Conservation (phyloP, 768 basidiomycete genomes). For the Crucibulum laeve region DNA sequence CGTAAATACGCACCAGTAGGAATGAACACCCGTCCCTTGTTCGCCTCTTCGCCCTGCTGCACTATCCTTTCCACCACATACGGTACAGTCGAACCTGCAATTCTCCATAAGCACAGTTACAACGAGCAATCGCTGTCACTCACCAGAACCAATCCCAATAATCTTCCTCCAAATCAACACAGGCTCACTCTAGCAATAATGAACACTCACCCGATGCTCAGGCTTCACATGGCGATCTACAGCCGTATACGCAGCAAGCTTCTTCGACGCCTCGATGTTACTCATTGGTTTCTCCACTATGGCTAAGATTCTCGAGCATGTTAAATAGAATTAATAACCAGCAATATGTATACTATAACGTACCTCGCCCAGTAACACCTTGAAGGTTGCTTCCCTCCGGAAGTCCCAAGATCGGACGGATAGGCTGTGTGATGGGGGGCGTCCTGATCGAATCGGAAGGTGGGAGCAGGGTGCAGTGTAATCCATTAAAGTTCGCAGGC, state of each 20-base stretch:
- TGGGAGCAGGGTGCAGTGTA: background rate
- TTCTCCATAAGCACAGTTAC: constrained; percentile 6
- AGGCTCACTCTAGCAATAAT: constrained; percentile 1
- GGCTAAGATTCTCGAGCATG: constrained; percentile 9
- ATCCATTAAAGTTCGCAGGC: background rate
- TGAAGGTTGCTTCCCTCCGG: background rate
- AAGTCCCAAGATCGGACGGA: background rate
- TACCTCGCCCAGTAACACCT: background rate
- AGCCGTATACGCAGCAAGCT: constrained; percentile 88
- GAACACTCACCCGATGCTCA: constrained; percentile 68
- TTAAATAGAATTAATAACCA: background rate
- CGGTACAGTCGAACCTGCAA: constrained; percentile 82
- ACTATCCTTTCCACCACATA: constrained; percentile 96
- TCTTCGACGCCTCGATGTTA: constrained; percentile 77
- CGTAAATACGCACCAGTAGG: constrained; percentile 62
- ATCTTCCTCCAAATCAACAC: constrained; percentile 38
- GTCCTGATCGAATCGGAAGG: background rate
- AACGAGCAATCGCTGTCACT: constrained; percentile 5
- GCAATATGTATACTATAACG: constrained; percentile 1
- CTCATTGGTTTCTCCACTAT: constrained; percentile 24
- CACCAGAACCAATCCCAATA: constrained; percentile 87
- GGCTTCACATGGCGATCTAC: constrained; percentile 86
- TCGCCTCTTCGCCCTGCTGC: constrained; percentile 71
- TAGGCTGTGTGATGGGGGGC: background rate
- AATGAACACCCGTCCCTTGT: constrained; percentile 81